Base-by-base conservation (phyloP, 192 early-diverging fungal species). In the Linnemannia hyalina region DNA sequence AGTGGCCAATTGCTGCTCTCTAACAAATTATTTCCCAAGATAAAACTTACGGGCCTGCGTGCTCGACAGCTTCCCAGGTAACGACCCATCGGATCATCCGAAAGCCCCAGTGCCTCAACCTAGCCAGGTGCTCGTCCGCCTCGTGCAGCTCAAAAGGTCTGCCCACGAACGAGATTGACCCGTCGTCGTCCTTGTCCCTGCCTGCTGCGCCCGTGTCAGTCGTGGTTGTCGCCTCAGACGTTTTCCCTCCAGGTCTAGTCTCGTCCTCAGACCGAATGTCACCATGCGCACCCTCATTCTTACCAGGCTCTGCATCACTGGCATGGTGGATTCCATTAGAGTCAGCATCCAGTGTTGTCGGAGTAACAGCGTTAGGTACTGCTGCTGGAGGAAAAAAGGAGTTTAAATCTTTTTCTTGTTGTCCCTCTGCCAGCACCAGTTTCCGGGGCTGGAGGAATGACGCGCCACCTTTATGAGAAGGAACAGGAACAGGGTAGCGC, bases 31-130 rank as follows among this genome's bases (percentile, higher is more conserved):
- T 16, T 16, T 11, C 42, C 42, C 16, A 26, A 36, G 13, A 26
- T 8, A 23, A 80, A 63, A 76, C 40, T 70, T 86, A 92, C 89
- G 91, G 92, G 54, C 90, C 92, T 74, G 88, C 82, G 75, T 93
- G 91, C 54, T 92, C 92, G 36, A 97, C 76, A 4, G 96, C 92
- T 81, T 97, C 96, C 96, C 96, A 97, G 11, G 94, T 91, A 10
- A 95, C 89, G 13, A 95, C 82, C 57, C 96, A 90, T 6, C 95
- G 90, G 18, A 95, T 81, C 81, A 97, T 92, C 32, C 93, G 94
- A 38, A 97, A 92, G 0, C 96, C 96, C 94, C 93, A 95, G 18
- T 88, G 68, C 40, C 88, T 83, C 38, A 97, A 79, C 26, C 95
- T 86, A 18, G 76, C 79, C 36, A 96, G 89, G 81, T 97, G 95